Evolutionary conservation across 2,329 filamentous ascomycete species (phyloP), one percentile per base, ranked within the genome.

Genomic region (Epichloe hybrida): DNA sequence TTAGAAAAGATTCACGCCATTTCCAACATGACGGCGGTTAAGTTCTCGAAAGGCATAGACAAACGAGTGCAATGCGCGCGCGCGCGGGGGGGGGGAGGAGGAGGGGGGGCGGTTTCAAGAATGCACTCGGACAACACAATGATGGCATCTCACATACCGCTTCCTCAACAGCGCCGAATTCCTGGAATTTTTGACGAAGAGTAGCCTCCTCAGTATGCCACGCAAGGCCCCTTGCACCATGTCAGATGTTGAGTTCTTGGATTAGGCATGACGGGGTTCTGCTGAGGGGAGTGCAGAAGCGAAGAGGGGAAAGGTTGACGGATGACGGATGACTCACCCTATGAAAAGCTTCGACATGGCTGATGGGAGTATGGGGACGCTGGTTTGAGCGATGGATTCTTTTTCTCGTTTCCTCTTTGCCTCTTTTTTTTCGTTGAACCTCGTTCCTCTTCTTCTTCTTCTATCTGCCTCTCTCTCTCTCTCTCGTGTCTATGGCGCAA

Each of bases 191-290:
- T 65, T 84, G 74, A 64, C 87, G 85, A 58, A 98, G 76, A 59
- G 87, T 89, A 43, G 73, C 72, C 71, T 97, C 91, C 69, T 94
- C 89, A 57, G 93, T 98, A 74, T 96, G 90, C 93, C 93, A 98
- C 64, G 93, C 88, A 60, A 98, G 88, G 78, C 93, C 93, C 65
- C 91, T 95, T 51, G 48, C 45, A 23, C 46, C 46, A 41, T 44
- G 48, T 52, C 46, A 66, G 62, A 50, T 50, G 37, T 43, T 37
- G 21, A 52, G 35, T 46, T 34, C 27, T 38, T 35, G 49, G 31
- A 41, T 42, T 17, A 27, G 39, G 31, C 31, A 34, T 31, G 39
- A 53, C 27, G 27, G 23, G 46, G 5, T 21, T 37, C 31, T 37
- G 23, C 15, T n/a, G 39, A 17, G 36, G n/a, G 17, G 47, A 49